phyloP scores from a whole-genome alignment of 2,329 filamentous ascomycete species.

The Sclerotiophoma versabilis region DNA sequence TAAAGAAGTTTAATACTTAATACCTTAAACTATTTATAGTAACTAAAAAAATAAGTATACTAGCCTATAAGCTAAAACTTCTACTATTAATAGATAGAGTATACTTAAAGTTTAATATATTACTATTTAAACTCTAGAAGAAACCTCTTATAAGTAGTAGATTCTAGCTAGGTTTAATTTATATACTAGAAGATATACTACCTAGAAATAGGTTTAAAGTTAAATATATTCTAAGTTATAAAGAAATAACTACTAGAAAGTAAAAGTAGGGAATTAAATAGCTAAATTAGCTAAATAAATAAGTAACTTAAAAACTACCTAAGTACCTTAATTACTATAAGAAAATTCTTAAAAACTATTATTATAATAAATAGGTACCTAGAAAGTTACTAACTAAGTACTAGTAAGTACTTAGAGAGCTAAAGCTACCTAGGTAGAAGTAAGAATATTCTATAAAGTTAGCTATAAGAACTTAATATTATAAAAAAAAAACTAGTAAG shows the following conservation, averaged over 20 bases:
- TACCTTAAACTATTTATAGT: conserved; percentile 1
- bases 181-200: background rate
- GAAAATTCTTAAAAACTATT: background rate
- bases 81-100: background rate
- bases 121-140: background rate
- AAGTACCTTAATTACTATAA: background rate
- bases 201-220: background rate
- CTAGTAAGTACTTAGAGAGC: background rate
- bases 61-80: background rate
- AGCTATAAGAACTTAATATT: background rate
- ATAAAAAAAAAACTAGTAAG: background rate
- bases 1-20: background rate
- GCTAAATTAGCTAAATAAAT: background rate
- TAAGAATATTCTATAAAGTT: background rate
- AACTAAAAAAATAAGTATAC: background rate
- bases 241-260: background rate
- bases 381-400: background rate
- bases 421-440: background rate
- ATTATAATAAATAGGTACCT: background rate
- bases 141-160: background rate
- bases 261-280: background rate
- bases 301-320: background rate
- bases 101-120: background rate
- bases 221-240: background rate
- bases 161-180: background rate